These are phyloP conservation scores for Dryas octopetala DNA, from an alignment of 306 rosid species.

Conservation along the genomic window DNA sequence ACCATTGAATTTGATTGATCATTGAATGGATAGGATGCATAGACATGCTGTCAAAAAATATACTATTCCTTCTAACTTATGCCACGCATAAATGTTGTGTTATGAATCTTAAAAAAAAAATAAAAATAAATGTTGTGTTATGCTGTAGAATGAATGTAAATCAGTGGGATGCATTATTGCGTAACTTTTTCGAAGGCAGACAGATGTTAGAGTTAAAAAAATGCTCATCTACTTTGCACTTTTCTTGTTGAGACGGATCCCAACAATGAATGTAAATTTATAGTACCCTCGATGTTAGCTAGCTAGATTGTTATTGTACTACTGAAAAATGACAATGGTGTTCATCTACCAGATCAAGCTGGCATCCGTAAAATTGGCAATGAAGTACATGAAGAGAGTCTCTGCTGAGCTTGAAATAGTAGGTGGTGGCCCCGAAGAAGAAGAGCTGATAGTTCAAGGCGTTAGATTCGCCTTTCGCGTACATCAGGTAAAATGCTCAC, in stretches of 20 bases:
- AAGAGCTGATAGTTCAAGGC: slow-evolving; percentile 91
- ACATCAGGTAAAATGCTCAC: slow-evolving; percentile 69
- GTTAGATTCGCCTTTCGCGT: slow-evolving; percentile 95
- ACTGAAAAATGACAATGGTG: not conserved
- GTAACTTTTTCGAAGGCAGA: too few species aligned
- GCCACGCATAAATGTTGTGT: not conserved
- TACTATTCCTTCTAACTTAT: not conserved
- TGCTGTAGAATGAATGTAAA: not conserved
- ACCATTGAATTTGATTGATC: not conserved
- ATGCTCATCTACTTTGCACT: not conserved
- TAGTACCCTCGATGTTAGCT: not conserved
- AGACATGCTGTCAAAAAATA: too few species aligned
- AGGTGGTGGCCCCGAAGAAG: slow-evolving; percentile 91
- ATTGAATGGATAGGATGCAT: too few species aligned
- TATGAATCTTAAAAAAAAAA: too few species aligned
- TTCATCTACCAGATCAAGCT: slow-evolving; percentile 70
- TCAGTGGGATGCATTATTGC: not conserved
- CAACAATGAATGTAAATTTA: slow-evolving; percentile 11
- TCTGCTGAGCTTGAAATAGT: slow-evolving; percentile 92
- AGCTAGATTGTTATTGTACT: slow-evolving; percentile 31
- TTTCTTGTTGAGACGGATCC: not conserved
- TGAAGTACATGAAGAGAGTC: slow-evolving; percentile 95
- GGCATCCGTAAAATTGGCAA: slow-evolving; percentile 89
- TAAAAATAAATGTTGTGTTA: not conserved
- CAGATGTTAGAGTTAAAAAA: not conserved